Conservation (phyloP, 2,329 filamentous ascomycete species). For the Cadophora sp. region DNA sequence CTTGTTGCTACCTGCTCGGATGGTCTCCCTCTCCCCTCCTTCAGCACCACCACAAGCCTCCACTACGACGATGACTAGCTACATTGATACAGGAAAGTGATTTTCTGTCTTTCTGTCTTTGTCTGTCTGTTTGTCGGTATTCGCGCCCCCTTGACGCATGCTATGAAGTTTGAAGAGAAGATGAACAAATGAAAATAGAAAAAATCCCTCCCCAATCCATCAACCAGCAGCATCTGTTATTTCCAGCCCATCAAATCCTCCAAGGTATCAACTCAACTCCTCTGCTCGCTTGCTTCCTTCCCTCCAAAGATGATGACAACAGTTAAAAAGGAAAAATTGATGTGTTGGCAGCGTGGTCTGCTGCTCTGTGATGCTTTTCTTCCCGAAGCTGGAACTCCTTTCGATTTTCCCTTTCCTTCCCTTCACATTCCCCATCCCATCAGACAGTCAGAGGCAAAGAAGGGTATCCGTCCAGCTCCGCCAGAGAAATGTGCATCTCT, state of each 20-base stretch:
- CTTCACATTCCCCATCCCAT: conserved; percentile 5
- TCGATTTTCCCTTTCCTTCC: conserved; percentile 20
- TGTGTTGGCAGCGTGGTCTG: conserved; percentile 31
- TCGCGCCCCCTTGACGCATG: conserved; percentile 34
- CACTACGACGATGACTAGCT: conserved; percentile 21
- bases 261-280: conserved; percentile 16
- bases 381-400: conserved; percentile 26
- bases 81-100: conserved; percentile 38
- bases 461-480: conserved; percentile 20
- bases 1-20: neutral
- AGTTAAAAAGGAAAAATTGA: conserved; percentile 32
- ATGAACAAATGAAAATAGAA: conserved; percentile 40
- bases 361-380: conserved; percentile 30
- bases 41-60: conserved; percentile 30
- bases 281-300: conserved; percentile 18
- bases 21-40: neutral
- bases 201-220: conserved; percentile 28
- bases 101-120: neutral
- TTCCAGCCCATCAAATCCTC: conserved; percentile 2
- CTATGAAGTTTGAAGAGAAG: conserved; percentile 37
- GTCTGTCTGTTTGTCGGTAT: conserved; percentile 25
- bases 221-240: conserved; percentile 17
- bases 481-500: conserved; percentile 12
- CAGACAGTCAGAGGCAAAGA: conserved; percentile 6
- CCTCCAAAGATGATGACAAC: conserved; percentile 14